phyloP scores from a whole-genome alignment of 257 asterid species.

The Penstemon eatonii region DNA sequence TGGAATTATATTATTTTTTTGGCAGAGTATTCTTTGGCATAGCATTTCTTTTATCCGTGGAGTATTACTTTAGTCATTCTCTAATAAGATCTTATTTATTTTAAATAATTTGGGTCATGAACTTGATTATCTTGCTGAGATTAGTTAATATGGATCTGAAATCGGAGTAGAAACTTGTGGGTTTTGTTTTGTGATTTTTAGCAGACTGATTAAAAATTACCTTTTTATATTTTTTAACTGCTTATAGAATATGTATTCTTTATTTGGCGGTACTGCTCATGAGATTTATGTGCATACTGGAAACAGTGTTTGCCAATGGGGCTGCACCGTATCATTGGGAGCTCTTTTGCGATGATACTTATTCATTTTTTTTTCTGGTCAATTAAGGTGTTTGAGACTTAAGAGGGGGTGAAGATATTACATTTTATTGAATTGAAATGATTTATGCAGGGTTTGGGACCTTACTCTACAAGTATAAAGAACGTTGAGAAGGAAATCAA shows the following conservation, averaged over 20 bases:
- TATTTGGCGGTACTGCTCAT: neutral
- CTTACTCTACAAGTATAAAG: conserved; percentile 82
- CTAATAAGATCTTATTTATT: neutral
- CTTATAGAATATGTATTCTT: neutral
- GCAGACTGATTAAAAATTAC: neutral
- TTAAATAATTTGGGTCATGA: conserved; percentile 4
- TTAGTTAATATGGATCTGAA: conserved; percentile 8
- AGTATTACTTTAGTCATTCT: neutral
- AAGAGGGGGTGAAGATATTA: neutral
- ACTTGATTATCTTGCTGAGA: neutral
- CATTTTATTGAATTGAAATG: conserved; percentile 3
- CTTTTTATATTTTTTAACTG: neutral
- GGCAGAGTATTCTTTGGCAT: neutral
- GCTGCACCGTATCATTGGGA: neutral
- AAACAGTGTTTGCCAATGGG: no score
- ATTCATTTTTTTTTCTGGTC: neutral
- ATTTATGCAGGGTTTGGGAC: conserved; percentile 77
- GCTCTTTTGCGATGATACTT: neutral
- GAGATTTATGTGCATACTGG: no score
- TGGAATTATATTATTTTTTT: neutral
- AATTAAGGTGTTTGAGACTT: neutral
- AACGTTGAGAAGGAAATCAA: conserved; percentile 84
- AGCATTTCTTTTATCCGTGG: neutral
- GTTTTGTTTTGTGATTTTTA: neutral
- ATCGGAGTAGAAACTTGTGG: neutral